A percentile compares a stretch with the other conserved stretches of the same genome.
These are phyloP conservation scores for Xylaria polymorpha DNA, from an alignment of 2,329 filamentous ascomycete species.

Conservation along the genomic window DNA sequence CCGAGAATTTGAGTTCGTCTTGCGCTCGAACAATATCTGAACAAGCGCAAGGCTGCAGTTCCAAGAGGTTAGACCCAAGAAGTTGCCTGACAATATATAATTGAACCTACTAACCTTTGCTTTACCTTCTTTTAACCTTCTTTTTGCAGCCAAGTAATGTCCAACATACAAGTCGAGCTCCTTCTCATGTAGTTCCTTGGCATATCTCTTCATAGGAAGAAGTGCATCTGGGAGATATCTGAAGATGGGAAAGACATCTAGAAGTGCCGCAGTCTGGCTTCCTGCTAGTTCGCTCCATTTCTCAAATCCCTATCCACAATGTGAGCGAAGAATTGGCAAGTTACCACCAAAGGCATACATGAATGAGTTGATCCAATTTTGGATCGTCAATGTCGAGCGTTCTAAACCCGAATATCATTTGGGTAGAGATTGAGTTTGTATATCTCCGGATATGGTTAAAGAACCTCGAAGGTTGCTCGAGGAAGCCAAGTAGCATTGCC, in stretches of 20 bases:
- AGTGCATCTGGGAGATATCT: constrained; percentile 58
- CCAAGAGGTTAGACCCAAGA: not conserved
- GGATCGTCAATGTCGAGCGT: constrained; percentile 50
- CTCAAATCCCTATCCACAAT: constrained; percentile 35
- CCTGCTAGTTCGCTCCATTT: constrained; percentile 37
- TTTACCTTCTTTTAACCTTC: constrained; percentile 47
- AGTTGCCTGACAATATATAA: not conserved
- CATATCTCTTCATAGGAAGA: constrained; percentile 54
- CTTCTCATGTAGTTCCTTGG: constrained; percentile 55
- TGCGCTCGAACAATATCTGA: constrained; percentile 48
- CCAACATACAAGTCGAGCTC: constrained; percentile 57
- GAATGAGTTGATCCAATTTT: constrained; percentile 56
- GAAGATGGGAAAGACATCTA: constrained; percentile 60
- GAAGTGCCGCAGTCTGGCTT: constrained; percentile 52
- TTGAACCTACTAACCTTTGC: constrained; percentile 36
- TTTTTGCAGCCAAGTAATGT: constrained; percentile 57
- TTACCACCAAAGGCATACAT: constrained; percentile 38
- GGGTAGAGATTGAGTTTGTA: constrained; percentile 58
- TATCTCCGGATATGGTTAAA: constrained; percentile 58
- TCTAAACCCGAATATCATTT: constrained; percentile 60
- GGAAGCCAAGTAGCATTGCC: constrained; percentile 61
- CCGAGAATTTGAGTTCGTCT: constrained; percentile 49
- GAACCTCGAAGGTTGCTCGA: constrained; percentile 56
- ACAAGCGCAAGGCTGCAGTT: constrained; percentile 47
- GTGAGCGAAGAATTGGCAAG: constrained; percentile 24